phyloP scores from a whole-genome alignment of 192 early-diverging fungal genomes.

The Geranomyces michiganensis region DNA sequence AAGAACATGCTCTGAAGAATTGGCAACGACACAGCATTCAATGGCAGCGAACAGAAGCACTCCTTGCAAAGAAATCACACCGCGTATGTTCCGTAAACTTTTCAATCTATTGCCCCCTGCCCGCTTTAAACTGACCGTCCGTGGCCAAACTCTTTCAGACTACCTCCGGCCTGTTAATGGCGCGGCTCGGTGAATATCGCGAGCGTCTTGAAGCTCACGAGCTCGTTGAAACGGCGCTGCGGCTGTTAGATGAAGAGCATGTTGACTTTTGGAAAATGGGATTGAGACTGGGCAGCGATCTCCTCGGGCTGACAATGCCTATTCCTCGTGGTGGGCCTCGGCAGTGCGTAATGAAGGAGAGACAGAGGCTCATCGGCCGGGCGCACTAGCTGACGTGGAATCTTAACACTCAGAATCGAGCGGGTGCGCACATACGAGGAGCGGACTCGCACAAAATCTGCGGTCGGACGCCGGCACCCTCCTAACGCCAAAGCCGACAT shows the following conservation, averaged over 20 bases:
- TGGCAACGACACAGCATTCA: constrained; percentile 49
- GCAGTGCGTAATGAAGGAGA: constrained; percentile 34
- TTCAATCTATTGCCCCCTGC: too few relatives aligned
- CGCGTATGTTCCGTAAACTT: constrained; percentile 13
- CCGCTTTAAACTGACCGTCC: background rate
- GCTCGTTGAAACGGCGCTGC: constrained; percentile 53
- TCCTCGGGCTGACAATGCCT: constrained; percentile 53
- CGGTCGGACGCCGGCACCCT: background rate
- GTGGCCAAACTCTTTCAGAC: background rate
- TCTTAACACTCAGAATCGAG: constrained; percentile 26
- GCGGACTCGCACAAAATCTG: constrained; percentile 1
- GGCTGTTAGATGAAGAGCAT: constrained; percentile 47
- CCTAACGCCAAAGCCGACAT: constrained; percentile 38
- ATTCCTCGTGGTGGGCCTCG: constrained; percentile 50
- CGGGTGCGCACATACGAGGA: constrained; percentile 24
- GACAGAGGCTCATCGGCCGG: background rate
- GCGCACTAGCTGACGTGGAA: background rate
- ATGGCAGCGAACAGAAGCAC: constrained; percentile 39
- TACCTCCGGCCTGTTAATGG: constrained; percentile 47
- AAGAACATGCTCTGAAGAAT: constrained; percentile 47
- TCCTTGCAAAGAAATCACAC: constrained; percentile 32
- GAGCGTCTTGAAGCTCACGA: constrained; percentile 48
- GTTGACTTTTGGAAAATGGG: constrained; percentile 58
- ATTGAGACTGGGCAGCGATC: constrained; percentile 54
- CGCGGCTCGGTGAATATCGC: constrained; percentile 47